These are phyloP conservation scores for Aspergillus candidus DNA, from an alignment of 2,329 filamentous ascomycete species.

Conservation along the genomic window DNA sequence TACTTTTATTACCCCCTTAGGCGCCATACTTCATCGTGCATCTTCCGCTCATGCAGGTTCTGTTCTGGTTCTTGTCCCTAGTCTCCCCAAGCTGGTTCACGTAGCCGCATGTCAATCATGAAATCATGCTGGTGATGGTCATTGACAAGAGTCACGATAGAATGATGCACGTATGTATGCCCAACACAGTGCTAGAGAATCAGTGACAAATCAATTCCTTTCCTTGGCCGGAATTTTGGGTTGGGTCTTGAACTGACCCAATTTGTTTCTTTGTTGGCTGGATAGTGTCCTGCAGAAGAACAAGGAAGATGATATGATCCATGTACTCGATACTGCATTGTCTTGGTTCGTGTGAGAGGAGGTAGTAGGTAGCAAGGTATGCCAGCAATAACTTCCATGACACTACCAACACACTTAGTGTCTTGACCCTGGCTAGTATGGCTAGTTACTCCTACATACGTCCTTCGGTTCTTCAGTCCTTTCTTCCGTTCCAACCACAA, in stretches of 20 bases:
- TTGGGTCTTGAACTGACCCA: conserved; percentile 11
- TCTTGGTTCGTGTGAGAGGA: background rate
- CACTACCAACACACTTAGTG: too few species aligned
- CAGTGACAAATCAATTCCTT: conserved; percentile 28
- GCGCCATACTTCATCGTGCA: conserved; percentile 10
- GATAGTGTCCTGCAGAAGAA: conserved; percentile 20
- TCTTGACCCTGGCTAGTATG: too few species aligned
- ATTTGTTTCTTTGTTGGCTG: conserved; percentile 20
- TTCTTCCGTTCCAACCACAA: conserved; percentile 10
- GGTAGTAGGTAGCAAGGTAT: too few species aligned
- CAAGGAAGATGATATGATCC: conserved; percentile 1
- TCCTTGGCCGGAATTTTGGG: conserved; percentile 3
- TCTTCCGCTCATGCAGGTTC: conserved; percentile 15
- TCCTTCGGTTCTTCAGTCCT: background rate
- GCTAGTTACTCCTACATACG: too few species aligned
- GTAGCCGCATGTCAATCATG: conserved; percentile 17
- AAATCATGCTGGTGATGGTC: conserved; percentile 7
- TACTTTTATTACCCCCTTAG: conserved; percentile 6
- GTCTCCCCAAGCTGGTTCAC: conserved; percentile 5
- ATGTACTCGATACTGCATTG: background rate
- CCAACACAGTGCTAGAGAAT: conserved; percentile 31
- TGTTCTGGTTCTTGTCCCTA: background rate
- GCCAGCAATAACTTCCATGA: too few species aligned
- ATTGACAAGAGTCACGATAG: conserved; percentile 9
- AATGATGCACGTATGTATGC: conserved; percentile 37